phyloP scores from a whole-genome alignment of 1,139 yeast genomes.

The Nakaseomyces sp. region DNA sequence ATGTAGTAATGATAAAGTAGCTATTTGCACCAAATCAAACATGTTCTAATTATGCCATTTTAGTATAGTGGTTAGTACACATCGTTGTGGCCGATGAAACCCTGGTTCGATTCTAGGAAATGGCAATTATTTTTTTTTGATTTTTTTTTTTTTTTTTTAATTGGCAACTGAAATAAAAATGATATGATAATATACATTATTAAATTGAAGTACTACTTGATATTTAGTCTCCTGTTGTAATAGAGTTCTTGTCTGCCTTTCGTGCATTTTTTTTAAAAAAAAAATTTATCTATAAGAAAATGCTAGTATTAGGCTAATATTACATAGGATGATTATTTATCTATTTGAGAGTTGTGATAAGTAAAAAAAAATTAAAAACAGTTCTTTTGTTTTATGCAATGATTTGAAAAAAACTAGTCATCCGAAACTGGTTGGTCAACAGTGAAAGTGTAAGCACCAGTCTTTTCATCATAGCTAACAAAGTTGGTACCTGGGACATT shows the following conservation, averaged over 20 bases:
- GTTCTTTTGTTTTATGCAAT: not conserved
- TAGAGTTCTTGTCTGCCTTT: no score
- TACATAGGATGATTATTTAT: not conserved
- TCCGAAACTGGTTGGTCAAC: conserved; percentile 24
- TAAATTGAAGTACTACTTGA: no score
- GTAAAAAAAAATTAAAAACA: no score
- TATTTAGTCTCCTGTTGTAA: no score
- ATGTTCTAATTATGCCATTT: conserved; percentile 20
- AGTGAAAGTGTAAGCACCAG: conserved; percentile 77
- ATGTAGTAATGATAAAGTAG: no score
- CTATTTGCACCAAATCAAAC: no score
- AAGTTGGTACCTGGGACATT: conserved; percentile 53
- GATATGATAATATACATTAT: no score
- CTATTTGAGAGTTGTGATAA: no score
- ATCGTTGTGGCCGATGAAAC: conserved; percentile 33
- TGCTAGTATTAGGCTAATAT: not conserved
- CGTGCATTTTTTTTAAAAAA: no score
- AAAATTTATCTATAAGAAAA: not conserved
- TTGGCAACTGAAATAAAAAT: no score
- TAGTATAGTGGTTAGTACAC: conserved; percentile 39
- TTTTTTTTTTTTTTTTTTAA: not conserved
- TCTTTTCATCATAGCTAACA: conserved; percentile 62
- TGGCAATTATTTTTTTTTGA: conserved; percentile 14
- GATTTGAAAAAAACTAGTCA: not conserved
- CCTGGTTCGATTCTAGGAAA: conserved; percentile 23